Percentiles rank a stretch among this genome's conserved stretches.
Conservation (phyloP, 2,329 filamentous ascomycete genomes). For the Fusarium sp. region DNA sequence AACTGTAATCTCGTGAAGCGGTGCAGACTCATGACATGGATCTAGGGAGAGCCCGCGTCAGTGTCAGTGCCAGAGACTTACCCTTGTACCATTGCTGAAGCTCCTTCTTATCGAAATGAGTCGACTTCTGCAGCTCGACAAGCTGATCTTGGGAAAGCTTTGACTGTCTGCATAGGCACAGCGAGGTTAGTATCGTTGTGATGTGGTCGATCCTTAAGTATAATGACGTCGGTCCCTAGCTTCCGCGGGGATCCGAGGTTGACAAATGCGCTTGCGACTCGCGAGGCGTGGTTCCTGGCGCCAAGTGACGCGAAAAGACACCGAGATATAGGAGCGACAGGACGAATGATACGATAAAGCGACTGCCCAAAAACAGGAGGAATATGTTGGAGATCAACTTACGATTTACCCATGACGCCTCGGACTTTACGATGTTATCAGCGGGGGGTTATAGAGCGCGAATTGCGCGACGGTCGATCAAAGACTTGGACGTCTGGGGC, state of each 20-base stretch:
- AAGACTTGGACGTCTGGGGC: slow-evolving; percentile 9
- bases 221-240: slow-evolving; percentile 39
- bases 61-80: slow-evolving; percentile 52
- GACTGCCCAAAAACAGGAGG: neutral
- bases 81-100: slow-evolving; percentile 99
- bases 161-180: slow-evolving; percentile 74
- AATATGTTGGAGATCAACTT: slow-evolving; percentile 45
- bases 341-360: neutral
- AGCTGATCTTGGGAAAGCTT: slow-evolving; percentile 98
- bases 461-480: slow-evolving; percentile 39
- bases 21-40: neutral
- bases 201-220: slow-evolving; percentile 7
- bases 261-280: slow-evolving; percentile 33
- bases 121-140: slow-evolving; percentile 92
- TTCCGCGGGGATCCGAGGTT: slow-evolving; percentile 31
- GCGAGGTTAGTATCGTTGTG: slow-evolving; percentile 32
- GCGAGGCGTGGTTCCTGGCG: slow-evolving; percentile 13
- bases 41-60: neutral
- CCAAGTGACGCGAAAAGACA: slow-evolving; percentile 17
- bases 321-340: neutral
- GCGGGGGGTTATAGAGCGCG: slow-evolving; percentile 28
- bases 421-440: slow-evolving; percentile 14
- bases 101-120: slow-evolving; percentile 99
- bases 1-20: neutral
- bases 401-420: slow-evolving; percentile 62